These are phyloP conservation scores for Cyberlindnera sargentensis DNA, from an alignment of 805 yeast genomes.

Conservation along the genomic window DNA sequence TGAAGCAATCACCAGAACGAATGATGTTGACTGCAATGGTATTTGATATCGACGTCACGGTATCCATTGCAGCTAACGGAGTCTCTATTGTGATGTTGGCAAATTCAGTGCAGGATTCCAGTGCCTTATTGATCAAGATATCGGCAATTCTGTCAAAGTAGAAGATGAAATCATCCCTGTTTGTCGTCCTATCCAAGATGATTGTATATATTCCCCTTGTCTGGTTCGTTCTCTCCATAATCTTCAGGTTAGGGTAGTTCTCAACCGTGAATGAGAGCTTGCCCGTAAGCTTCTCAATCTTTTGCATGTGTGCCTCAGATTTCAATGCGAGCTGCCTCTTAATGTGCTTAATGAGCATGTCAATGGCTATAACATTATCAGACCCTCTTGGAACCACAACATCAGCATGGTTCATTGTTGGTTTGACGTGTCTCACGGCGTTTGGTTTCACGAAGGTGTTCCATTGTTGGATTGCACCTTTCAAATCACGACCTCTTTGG, in stretches of 20 bases:
- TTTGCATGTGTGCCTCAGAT: constrained; percentile 59
- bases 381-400: constrained; percentile 87
- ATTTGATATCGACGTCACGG: constrained; percentile 32
- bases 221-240: constrained; percentile 50
- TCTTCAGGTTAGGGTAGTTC: constrained; percentile 13
- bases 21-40: constrained; percentile 73
- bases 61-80: constrained; percentile 27
- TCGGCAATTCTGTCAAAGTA: constrained; percentile 80
- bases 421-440: constrained; percentile 66
- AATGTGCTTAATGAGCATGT: constrained; percentile 73
- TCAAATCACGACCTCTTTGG: constrained; percentile 77
- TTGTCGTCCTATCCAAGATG: constrained; percentile 46
- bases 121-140: constrained; percentile 58
- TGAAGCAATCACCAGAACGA: constrained; percentile 90
- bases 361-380: constrained; percentile 75
- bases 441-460: constrained; percentile 86
- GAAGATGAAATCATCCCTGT: constrained; percentile 75
- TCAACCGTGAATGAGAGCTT: constrained; percentile 24
- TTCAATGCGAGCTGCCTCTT: constrained; percentile 60
- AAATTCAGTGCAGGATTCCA: constrained; percentile 42
- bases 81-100: constrained; percentile 31
- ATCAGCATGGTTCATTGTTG: constrained; percentile 76
- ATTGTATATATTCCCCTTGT: constrained; percentile 65
- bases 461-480: constrained; percentile 87
- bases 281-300: constrained; percentile 50